Conservation (phyloP, 345 rosid species). For the Boechera retrofracta region DNA sequence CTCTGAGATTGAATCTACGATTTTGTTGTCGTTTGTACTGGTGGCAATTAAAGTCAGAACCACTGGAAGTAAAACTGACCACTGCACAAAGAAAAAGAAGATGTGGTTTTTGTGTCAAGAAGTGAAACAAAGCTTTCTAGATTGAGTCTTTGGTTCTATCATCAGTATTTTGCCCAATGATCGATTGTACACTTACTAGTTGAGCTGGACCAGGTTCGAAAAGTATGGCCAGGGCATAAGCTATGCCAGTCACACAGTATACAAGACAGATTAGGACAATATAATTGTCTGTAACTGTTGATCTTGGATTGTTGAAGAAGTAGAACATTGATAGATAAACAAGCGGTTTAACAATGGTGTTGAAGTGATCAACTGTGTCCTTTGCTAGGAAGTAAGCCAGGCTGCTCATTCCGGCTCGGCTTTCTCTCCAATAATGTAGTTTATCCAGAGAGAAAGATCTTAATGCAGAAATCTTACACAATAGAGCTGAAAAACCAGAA, state of each 20-base stretch:
- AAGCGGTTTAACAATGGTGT: slow-evolving; percentile 81
- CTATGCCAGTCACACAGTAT: slow-evolving; percentile 95
- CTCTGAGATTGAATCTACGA: slow-evolving; percentile 50
- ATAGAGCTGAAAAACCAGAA: slow-evolving; percentile 67
- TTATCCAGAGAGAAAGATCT: slow-evolving; percentile 91
- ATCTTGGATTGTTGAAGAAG: slow-evolving; percentile 97
- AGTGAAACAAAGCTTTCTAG: slow-evolving; percentile 21
- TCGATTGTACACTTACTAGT: slow-evolving; percentile 60
- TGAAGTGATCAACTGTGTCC: slow-evolving; percentile 93
- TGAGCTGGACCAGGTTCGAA: slow-evolving; percentile 94
- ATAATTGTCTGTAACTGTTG: slow-evolving; percentile 76
- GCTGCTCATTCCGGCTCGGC: slow-evolving; percentile 95
- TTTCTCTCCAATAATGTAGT: slow-evolving; percentile 95
- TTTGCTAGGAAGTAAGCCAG: slow-evolving; percentile 89
- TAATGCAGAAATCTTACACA: slow-evolving; percentile 91
- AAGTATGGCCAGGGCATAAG: slow-evolving; percentile 76
- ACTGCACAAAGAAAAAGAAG: slow-evolving; percentile 54
- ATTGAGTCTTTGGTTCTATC: not conserved
- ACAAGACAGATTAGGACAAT: slow-evolving; percentile 80
- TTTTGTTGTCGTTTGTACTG: slow-evolving; percentile 42
- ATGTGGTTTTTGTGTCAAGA: slow-evolving; percentile 19
- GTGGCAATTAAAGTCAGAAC: slow-evolving; percentile 92
- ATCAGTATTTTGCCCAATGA: not conserved
- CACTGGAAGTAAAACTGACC: slow-evolving; percentile 98
- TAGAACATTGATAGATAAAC: slow-evolving; percentile 97